Evolutionary conservation across 1,284 basidiomycete genomes (phyloP).

Genomic region (Trametes polyzona): DNA sequence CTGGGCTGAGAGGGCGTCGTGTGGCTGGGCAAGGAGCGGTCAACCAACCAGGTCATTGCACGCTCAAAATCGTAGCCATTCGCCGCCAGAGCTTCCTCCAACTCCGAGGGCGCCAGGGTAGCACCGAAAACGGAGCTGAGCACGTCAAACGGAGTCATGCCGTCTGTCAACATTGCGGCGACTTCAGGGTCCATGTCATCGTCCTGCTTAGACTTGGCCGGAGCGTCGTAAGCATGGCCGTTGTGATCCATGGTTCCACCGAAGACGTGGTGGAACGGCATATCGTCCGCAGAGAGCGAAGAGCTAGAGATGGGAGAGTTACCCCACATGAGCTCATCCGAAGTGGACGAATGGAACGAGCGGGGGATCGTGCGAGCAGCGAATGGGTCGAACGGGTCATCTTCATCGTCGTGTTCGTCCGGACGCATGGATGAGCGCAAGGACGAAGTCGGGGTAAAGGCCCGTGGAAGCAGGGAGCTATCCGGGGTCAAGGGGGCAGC

Average conservation of each 20-base stretch:
- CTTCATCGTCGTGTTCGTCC: slow-evolving; percentile 58
- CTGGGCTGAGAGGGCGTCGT: slow-evolving; percentile 49
- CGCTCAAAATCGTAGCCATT: slow-evolving; percentile 95
- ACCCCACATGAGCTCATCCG: slow-evolving; percentile 66
- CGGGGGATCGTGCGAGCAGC: slow-evolving; percentile 50
- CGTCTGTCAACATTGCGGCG: slow-evolving; percentile 70
- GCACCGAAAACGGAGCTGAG: slow-evolving; percentile 92
- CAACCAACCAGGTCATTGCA: slow-evolving; percentile 91
- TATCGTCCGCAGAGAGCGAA: slow-evolving; percentile 53
- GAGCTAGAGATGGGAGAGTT: slow-evolving; percentile 53
- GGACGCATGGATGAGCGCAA: slow-evolving; percentile 65
- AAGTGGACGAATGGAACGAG: slow-evolving; percentile 64
- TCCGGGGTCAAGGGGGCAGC: slow-evolving; percentile 86
- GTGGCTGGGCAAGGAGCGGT: slow-evolving; percentile 58
- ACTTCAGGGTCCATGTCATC: slow-evolving; percentile 57
- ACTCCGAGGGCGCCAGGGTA: slow-evolving; percentile 84
- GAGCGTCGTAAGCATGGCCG: slow-evolving; percentile 16
- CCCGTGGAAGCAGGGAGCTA: slow-evolving; percentile 57
- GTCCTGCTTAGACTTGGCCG: slow-evolving; percentile 19
- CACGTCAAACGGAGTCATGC: slow-evolving; percentile 97
- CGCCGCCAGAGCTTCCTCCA: slow-evolving; percentile 89
- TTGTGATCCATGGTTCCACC: slow-evolving; percentile 23
- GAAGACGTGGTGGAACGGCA: slow-evolving; percentile 31
- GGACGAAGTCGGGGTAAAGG: slow-evolving; percentile 57
- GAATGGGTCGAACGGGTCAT: slow-evolving; percentile 80